Conservation (phyloP, 1,284 basidiomycete species). For the Puccinia horiana region DNA sequence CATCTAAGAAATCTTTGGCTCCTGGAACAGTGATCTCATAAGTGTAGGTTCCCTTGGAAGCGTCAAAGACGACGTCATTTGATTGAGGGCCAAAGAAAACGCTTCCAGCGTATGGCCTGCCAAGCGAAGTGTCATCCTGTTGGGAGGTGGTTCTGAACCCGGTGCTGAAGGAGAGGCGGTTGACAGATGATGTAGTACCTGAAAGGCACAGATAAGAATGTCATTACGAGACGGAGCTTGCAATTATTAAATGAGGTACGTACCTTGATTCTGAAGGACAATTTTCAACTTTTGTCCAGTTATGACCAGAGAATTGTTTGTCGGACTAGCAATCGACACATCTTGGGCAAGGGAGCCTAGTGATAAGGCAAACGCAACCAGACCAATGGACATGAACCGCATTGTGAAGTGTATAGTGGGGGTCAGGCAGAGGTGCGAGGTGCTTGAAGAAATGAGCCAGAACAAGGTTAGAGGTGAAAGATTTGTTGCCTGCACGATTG, state of each 20-base stretch:
- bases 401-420: background rate
- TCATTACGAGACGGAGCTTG: background rate
- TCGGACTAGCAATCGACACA: background rate
- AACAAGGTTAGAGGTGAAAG: too few species aligned
- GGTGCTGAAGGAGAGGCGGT: background rate
- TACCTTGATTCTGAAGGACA: conserved; percentile 13
- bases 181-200: conserved; percentile 20
- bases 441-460: too few species aligned
- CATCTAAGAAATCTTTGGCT: conserved; percentile 16
- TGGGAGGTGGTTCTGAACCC: background rate
- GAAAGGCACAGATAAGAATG: background rate
- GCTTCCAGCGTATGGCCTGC: conserved; percentile 1
- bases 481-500: too few species aligned
- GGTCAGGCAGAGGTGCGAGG: too few species aligned
- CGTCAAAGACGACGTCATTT: background rate
- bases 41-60: background rate
- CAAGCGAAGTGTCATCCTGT: background rate
- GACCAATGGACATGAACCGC: background rate
- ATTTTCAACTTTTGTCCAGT: conserved; percentile 19
- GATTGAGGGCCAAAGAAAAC: background rate
- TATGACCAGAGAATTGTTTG: background rate
- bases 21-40: conserved; percentile 1
- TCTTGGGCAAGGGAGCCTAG: conserved; percentile 1
- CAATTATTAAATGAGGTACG: too few species aligned
- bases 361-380: background rate